Evolutionary conservation across 2,329 filamentous ascomycete species (phyloP).

Genomic region (Colletotrichum coccodes): DNA sequence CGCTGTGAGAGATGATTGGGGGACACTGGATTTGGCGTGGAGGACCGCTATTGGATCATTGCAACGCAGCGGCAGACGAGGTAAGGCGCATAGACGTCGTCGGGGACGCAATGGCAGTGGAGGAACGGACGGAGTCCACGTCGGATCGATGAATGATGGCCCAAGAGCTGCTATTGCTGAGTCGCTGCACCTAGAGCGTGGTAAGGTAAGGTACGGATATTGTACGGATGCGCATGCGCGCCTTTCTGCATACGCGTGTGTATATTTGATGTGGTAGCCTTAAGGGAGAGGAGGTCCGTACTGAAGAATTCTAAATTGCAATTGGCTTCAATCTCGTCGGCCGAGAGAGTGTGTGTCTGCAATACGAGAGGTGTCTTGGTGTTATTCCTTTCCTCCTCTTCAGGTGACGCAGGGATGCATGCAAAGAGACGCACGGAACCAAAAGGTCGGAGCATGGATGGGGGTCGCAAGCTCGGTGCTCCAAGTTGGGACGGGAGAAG

Average conservation of each 20-base stretch:
- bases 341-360: neutral
- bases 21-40: slow-evolving; percentile 41
- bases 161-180: neutral
- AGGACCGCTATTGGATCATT: slow-evolving; percentile 42
- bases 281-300: neutral
- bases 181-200: neutral
- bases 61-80: slow-evolving; percentile 18
- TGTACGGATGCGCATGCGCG: neutral
- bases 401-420: neutral
- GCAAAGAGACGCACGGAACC: neutral
- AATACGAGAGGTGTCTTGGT: slow-evolving; percentile 1
- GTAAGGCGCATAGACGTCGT: slow-evolving; percentile 29
- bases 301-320: neutral
- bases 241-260: neutral
- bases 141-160: neutral
- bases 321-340: neutral
- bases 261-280: neutral
- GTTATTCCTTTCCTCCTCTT: neutral
- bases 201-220: neutral
- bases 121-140: slow-evolving; percentile 13
- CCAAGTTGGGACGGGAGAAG: neutral
- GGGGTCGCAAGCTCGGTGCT: neutral
- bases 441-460: neutral
- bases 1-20: slow-evolving; percentile 30
- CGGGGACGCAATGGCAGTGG: slow-evolving; percentile 15